Conservation (phyloP, 176 grass and related monocot genomes). For the Oryza meridionalis region DNA sequence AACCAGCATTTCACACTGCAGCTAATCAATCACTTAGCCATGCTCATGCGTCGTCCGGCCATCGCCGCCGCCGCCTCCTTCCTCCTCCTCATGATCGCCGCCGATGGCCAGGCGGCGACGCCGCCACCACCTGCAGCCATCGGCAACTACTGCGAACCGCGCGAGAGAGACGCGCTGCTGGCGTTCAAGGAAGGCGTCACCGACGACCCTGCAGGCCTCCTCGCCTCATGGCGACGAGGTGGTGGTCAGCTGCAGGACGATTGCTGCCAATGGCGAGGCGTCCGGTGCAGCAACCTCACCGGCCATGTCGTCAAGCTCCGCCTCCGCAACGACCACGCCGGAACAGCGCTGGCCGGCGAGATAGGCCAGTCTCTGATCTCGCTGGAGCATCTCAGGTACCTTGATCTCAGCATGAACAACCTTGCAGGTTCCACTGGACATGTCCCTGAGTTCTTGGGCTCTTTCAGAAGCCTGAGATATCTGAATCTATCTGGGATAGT, state of each 20-base stretch:
- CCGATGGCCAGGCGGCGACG: too few species aligned
- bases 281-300: conserved; percentile 22
- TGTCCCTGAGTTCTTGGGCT: conserved; percentile 28
- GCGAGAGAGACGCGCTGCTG: conserved; percentile 43
- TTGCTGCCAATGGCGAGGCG: conserved; percentile 54
- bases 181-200: conserved; percentile 44
- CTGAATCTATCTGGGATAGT: conserved; percentile 26
- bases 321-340: not conserved
- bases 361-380: conserved; percentile 40
- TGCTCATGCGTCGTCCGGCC: too few species aligned
- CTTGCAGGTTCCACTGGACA: not conserved
- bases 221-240: conserved; percentile 14
- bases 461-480: conserved; percentile 19
- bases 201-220: accelerated
- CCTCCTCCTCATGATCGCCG: not conserved
- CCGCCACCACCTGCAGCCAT: not conserved
- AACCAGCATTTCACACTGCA: too few species aligned
- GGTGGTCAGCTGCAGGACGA: not conserved
- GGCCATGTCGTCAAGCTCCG: not conserved
- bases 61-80: too few species aligned
- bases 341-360: not conserved
- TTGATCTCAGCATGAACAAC: conserved; percentile 20
- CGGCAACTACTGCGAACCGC: not conserved
- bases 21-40: too few species aligned
- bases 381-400: conserved; percentile 33